Evolutionary conservation across 2,329 filamentous ascomycete species (phyloP).

Genomic region (Triangularia verruculosa): DNA sequence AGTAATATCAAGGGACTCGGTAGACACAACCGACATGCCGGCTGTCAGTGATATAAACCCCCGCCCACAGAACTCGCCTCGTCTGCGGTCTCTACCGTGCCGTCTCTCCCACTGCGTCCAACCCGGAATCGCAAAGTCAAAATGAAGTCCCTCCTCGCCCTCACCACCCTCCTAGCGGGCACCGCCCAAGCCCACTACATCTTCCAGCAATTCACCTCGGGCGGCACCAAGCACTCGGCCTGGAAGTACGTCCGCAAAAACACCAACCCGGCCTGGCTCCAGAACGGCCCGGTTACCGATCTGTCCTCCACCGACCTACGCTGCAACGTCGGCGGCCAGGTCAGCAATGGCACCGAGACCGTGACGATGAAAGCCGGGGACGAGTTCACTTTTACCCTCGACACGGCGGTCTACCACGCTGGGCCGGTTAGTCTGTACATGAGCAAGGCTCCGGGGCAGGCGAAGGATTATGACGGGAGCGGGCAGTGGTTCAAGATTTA

Average conservation of each 20-base stretch:
- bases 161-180: constrained; percentile 23
- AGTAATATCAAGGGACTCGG: neutral
- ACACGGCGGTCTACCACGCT: constrained; percentile 43
- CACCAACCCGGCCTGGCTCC: constrained; percentile 37
- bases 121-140: neutral
- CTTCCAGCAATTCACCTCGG: constrained; percentile 39
- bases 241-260: constrained; percentile 46
- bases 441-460: constrained; percentile 39
- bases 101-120: neutral
- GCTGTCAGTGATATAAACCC: neutral
- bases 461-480: constrained; percentile 38
- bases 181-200: constrained; percentile 41
- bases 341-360: constrained; percentile 37
- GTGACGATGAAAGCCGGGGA: constrained; percentile 38
- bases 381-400: constrained; percentile 39
- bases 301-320: constrained; percentile 40
- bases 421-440: constrained; percentile 42
- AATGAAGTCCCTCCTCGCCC: constrained; percentile 24
- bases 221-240: constrained; percentile 31
- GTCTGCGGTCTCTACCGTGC: neutral
- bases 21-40: neutral
- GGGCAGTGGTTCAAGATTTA: constrained; percentile 45
- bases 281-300: constrained; percentile 46
- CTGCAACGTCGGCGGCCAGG: constrained; percentile 36
- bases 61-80: neutral